Evolutionary conservation across 768 basidiomycete genomes (phyloP), one percentile per base, ranked within the genome.

Genomic region (Calocera cornea): DNA sequence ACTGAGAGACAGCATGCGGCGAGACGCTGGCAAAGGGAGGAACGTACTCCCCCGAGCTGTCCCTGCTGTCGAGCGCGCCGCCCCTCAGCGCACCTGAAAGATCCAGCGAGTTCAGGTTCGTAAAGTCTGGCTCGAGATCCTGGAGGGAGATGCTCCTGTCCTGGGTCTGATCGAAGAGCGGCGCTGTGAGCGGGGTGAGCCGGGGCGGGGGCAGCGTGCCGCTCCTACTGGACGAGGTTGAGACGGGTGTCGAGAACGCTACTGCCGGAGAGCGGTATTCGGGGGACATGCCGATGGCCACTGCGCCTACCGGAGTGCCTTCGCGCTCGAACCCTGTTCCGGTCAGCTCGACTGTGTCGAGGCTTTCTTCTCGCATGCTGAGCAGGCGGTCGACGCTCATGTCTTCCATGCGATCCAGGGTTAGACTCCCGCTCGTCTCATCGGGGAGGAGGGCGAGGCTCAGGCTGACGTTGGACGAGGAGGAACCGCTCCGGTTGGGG

Each of bases 401-500:
- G 22, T 60, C 54, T 31, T 60, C 54, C 16, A 60, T 60, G 27
- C 54, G 24, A 5, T 22, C 22, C 2, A 33, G 11, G 27, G 27
- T 60, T 27, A 60, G 11, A 27, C 54, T 60, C 27, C 24, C 31
- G 14, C 22, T 33, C 54, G 11, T 33, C 14, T 60, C 54, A 27
- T 60, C 54, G 14, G 27, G 24, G 14, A 60, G n/a, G 34, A 24
- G 29, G 41, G 29, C 36, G 64, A 22, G 65, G 54, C 34, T 31
- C 33, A 66, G 47, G 27, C 33, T 34, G 44, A 34, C 44, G 22
- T 34, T 66, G 5, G 47, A 27, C 19, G 40, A 44, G n/a, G 65
- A 65, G n/a, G 65, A 2, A 8, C 19, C n/a, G 38, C 27, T 29
- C 24, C 80, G 76, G 49, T 89, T 85, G n/a, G 87, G 86, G 64